Evolutionary conservation across 2,329 filamentous ascomycete species (phyloP), one percentile per base, ranked within the genome.

Genomic region (Colletotrichum sp.): DNA sequence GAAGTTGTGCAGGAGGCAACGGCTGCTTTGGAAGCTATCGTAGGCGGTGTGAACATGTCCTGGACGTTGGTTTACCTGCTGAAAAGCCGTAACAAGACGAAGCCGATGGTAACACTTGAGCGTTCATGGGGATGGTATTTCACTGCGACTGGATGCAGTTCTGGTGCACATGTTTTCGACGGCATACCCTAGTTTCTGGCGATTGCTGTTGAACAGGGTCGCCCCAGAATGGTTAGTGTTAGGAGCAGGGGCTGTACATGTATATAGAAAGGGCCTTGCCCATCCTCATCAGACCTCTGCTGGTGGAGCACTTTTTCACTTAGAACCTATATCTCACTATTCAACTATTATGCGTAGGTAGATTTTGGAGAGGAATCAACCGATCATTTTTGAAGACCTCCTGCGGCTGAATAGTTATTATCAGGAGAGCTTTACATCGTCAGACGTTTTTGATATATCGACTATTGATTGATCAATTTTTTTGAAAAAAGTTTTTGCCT

Each of bases 121-220:
- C 43, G 63, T n/a, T 70, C 52, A 2, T 75, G 73, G 73, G 70
- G 59, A 3, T 61, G 43, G 64, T 68, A 73, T 4, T 69, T 75
- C 8, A 75, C 69, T 18, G 28, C 30, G 30, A 24, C 43, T 2
- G 73, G 73, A 3, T 64, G 58, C 18, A 69, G 63, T 21, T 64
- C 69, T 6, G 73, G 73, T 18, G 67, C 63, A 18, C 38, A 26
- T 21, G n/a, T 67, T 12, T 64, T 72, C 12, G 70, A 68, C 18
- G 62, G 36, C 21, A 64, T 64, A 64, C 36, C 21, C 21, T 68
- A 67, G 30, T 32, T 56, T n/a, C 18, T 61, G 38, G 18, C 38
- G 38, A 3, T 43, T 43, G 18, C 38, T n/a, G 0, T 43, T 43
- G 38, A 43, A 43, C 38, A 43, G 38, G 18, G 38, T 43, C 38